A percentile compares a stretch with the other conserved stretches of the same genome.
Conservation (phyloP, 2,329 filamentous ascomycete genomes). For the Penicillium sp. region DNA sequence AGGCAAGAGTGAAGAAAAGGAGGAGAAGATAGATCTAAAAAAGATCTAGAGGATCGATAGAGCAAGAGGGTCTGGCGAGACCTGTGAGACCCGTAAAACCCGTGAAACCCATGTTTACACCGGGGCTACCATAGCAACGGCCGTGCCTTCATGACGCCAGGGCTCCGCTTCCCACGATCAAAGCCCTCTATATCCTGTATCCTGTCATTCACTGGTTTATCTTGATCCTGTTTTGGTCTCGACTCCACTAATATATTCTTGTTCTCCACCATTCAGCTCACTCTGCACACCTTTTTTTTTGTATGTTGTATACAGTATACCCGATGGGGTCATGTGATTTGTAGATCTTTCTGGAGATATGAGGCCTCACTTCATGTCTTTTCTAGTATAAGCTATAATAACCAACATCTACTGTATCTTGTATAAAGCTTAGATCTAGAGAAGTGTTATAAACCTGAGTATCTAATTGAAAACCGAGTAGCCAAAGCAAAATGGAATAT, state of each 20-base stretch:
- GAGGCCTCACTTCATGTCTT: not conserved
- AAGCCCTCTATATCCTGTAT: slow-evolving; percentile 11
- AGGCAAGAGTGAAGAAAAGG: slow-evolving; percentile 1
- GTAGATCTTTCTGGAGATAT: not conserved
- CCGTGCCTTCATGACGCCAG: slow-evolving; percentile 24
- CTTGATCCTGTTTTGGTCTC: slow-evolving; percentile 14
- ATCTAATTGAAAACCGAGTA: not conserved
- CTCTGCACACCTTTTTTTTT: not conserved
- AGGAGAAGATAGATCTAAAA: slow-evolving; percentile 15
- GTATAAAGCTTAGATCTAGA: not conserved
- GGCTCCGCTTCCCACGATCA: slow-evolving; percentile 17
- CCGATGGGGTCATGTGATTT: slow-evolving; percentile 3
- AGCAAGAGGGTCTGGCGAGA: slow-evolving; percentile 20
- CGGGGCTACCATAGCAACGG: slow-evolving; percentile 41
- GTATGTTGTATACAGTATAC: not conserved
- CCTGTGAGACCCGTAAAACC: slow-evolving; percentile 20
- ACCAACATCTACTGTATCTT: not conserved
- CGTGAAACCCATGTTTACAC: slow-evolving; percentile 36
- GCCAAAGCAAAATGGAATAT: not conserved
- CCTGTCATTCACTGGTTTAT: slow-evolving; percentile 6
- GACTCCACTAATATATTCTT: slow-evolving; percentile 18
- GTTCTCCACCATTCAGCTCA: slow-evolving; percentile 29
- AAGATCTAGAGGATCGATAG: slow-evolving; percentile 23
- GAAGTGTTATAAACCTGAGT: not conserved
- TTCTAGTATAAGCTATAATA: too few species aligned